Conservation (phyloP, 768 basidiomycete species). For the Hygrophorus pudorinus region DNA sequence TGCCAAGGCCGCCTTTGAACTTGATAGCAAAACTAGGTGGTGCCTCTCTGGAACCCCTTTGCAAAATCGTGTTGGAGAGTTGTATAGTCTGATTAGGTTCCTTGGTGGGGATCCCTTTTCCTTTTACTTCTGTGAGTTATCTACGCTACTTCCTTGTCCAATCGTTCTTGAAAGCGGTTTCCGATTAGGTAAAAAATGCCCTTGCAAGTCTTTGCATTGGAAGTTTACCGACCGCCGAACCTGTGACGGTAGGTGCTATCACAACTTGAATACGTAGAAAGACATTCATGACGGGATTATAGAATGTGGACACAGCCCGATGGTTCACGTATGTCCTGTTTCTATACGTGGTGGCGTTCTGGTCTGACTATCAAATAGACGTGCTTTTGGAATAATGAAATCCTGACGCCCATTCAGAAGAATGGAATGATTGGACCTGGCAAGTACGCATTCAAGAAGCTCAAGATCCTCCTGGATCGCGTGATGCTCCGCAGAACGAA, state of each 20-base stretch:
- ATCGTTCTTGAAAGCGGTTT: slow-evolving; percentile 1
- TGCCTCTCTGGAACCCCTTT: slow-evolving; percentile 95
- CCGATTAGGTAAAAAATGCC: slow-evolving; percentile 69
- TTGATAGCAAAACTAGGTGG: slow-evolving; percentile 78
- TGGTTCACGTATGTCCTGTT: slow-evolving; percentile 54
- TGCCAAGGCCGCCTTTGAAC: slow-evolving; percentile 91
- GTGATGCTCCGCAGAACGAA: slow-evolving; percentile 96
- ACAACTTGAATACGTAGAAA: background rate
- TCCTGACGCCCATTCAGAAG: slow-evolving; percentile 92
- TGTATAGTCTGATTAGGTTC: slow-evolving; percentile 91
- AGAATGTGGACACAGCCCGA: slow-evolving; percentile 82
- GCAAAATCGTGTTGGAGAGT: slow-evolving; percentile 89
- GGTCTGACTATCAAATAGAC: slow-evolving; percentile 34
- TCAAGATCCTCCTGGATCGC: slow-evolving; percentile 78
- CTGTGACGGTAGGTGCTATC: slow-evolving; percentile 60
- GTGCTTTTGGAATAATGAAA: slow-evolving; percentile 97
- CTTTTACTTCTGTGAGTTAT: slow-evolving; percentile 73
- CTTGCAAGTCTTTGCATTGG: slow-evolving; percentile 96
- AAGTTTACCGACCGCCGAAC: slow-evolving; percentile 70
- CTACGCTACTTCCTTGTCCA: background rate
- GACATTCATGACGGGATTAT: background rate
- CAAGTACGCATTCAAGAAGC: slow-evolving; percentile 78
- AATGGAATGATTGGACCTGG: slow-evolving; percentile 78
- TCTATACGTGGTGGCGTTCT: slow-evolving; percentile 1
- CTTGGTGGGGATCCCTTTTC: slow-evolving; percentile 90